Base-by-base conservation (phyloP, 768 basidiomycete genomes). In the Tubosaeta brunneosetosa region DNA sequence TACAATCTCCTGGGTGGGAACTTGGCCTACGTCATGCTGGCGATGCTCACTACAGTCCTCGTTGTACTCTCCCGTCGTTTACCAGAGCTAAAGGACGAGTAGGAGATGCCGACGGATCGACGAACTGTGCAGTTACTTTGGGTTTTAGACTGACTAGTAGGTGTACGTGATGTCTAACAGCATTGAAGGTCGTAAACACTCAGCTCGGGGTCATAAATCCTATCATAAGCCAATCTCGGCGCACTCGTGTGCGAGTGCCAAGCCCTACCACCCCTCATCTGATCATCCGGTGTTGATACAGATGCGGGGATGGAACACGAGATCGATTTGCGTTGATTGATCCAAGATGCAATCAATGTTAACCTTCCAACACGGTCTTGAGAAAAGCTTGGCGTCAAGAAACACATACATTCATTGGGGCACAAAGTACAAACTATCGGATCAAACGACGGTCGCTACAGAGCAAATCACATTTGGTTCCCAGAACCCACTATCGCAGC, bases 1-100 rank as follows among this genome's bases (percentile, higher is more conserved):
- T 63, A 73, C 56, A 74, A 76, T 38, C 36, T 78, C 11, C 55
- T 83, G 3, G 72, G 74, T 3, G 81, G 82, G 5, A 77, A 79
- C 55, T 70, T 77, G 14, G 74, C 79, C 2, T 81, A 82, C 63
- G 66, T 68, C 1, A 44, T 80, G 27, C 55, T 82, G 14, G 63
- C 70, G 1, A 34, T 64, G 0, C 54, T 80, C 44, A 19, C 55
- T 8, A 59, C 61, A 22, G 17, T 51, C 17, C 50, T 68, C 46
- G 57, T 61, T 1, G 11, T 52, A 13, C 26, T 67, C 25, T 66
- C 65, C 8, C 40, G 40, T 13, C 25, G n/a, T 14, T 34, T 52
- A 4, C 43, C 51, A 34, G 51, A 52, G 17, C 8, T 47, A 32
- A 37, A 49, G 41, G 41, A 49, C 4, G 6, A 42, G 19, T 22